phyloP scores from a whole-genome alignment of 2,329 filamentous ascomycete genomes.

The Alternaria sp. region DNA sequence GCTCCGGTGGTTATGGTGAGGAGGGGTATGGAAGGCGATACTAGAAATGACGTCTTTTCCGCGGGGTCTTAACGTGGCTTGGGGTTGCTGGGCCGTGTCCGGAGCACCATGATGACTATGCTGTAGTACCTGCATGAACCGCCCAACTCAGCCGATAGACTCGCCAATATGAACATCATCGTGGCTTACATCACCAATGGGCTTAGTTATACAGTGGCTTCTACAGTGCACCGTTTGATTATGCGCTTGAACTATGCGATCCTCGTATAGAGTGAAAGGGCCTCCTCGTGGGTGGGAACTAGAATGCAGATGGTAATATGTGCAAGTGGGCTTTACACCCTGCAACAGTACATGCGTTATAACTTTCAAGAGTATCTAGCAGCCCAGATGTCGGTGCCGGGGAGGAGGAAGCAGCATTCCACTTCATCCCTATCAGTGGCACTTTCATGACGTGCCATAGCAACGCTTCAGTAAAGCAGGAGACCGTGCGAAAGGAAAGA shows the following conservation, averaged over 20 bases:
- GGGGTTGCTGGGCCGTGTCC: not conserved
- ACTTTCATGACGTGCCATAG: not conserved
- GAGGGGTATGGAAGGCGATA: slow-evolving; percentile 30
- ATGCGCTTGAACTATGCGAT: not conserved
- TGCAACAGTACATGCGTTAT: not conserved
- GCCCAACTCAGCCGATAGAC: not conserved
- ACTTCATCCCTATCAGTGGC: not conserved
- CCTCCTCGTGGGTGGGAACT: not conserved
- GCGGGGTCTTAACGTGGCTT: not conserved
- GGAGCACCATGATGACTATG: slow-evolving; percentile 5
- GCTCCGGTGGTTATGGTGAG: slow-evolving; percentile 24
- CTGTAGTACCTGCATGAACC: not conserved
- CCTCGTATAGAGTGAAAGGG: not conserved
- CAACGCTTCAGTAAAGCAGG: not conserved
- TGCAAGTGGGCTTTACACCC: not conserved
- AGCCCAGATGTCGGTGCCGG: not conserved
- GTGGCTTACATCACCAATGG: not conserved
- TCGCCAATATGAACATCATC: not conserved
- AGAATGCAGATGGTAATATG: not conserved
- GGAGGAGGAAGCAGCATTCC: not conserved
- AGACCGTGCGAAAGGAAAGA: not conserved
- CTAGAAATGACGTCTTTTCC: slow-evolving; percentile 5
- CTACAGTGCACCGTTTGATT: not conserved
- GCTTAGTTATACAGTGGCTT: not conserved
- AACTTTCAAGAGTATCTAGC: not conserved